Evolutionary conservation across 1,284 basidiomycete species (phyloP).

Genomic region (Apiotrichum veenhuisii): DNA sequence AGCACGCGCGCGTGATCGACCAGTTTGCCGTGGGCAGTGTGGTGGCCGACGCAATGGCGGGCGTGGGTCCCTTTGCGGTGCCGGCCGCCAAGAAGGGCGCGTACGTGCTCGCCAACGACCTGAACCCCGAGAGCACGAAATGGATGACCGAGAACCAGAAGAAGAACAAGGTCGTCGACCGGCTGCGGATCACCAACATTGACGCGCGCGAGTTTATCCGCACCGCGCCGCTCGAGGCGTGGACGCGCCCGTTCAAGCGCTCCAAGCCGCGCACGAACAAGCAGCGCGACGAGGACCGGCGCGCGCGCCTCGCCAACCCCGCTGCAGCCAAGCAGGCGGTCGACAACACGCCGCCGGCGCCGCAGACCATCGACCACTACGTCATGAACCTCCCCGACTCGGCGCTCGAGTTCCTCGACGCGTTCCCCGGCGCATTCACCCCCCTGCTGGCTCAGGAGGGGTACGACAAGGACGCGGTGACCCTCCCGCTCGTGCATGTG

Average conservation of each 20-base stretch:
- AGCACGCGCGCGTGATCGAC: conserved; percentile 79
- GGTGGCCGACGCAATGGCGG: conserved; percentile 90
- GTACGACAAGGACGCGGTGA: conserved; percentile 30
- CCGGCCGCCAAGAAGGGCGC: conserved; percentile 89
- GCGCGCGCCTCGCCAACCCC: conserved; percentile 11
- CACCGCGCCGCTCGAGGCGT: conserved; percentile 56
- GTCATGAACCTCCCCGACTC: conserved; percentile 97
- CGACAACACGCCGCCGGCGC: conserved; percentile 9
- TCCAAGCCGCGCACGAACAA: conserved; percentile 15
- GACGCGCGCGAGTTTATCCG: conserved; percentile 84
- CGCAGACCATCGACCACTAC: conserved; percentile 70
- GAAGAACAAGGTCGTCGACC: conserved; percentile 66
- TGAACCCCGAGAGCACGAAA: conserved; percentile 83
- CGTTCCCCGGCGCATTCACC: conserved; percentile 67
- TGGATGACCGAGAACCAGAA: conserved; percentile 71
- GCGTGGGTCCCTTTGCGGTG: conserved; percentile 93
- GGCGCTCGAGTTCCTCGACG: conserved; percentile 84
- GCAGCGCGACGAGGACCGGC: conserved; percentile 28
- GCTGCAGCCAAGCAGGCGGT: background rate
- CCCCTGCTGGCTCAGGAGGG: conserved; percentile 31
- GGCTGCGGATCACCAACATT: conserved; percentile 67
- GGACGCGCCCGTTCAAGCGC: conserved; percentile 62
- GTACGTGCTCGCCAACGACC: conserved; percentile 84
- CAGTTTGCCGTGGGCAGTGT: conserved; percentile 66
- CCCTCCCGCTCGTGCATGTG: conserved; percentile 87